Evolutionary conservation across 2,329 filamentous ascomycete species (phyloP), one percentile per base, ranked within the genome.

Genomic region (Biscogniauxia marginata): DNA sequence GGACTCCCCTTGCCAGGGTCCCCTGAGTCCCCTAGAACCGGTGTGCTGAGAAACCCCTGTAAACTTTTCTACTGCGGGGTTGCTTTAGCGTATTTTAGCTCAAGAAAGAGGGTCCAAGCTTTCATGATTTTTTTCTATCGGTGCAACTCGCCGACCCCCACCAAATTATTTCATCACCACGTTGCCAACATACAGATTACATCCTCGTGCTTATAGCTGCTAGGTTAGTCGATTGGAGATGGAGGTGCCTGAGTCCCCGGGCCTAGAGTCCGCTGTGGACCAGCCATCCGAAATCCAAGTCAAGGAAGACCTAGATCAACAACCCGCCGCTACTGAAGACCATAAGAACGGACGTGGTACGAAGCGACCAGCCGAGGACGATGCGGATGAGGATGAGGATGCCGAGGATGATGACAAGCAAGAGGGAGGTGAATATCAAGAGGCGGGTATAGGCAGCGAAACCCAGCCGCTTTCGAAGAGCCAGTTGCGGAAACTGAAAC

Each of bases 401-500:
- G 44, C 30, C 9, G n/a, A 21, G 4, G 22, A 24, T 9, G 18
- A 87, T 86, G 73, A 85, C 90, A 69, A 88, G 83, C 72, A 88
- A 90, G 24, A 82, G 78, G 50, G 83, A n/a, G n/a, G n/a, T n/a
- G n/a, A n/a, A n/a, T n/a, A n/a, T n/a, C n/a, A n/a, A n/a, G n/a
- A n/a, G n/a, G n/a, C n/a, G n/a, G n/a, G n/a, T n/a, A n/a, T n/a
- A n/a, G n/a, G 46, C 30, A 57, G 57, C 5, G 61, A 63, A 50
- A 53, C 57, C 11, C 59, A 62, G n/a, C 52, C 57, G 58, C 59
- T 97, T 51, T 96, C 93, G 18, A 98, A 98, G 69, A 96, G 88
- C 67, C 89, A 93, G 65, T 77, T 88, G 58, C 96, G 96, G 74
- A 93, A 91, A 68, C 77, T 91, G 52, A 85, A 83, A 58, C 86